Conservation (phyloP, 2,329 filamentous ascomycete species). For the Rutstroemia sp. region DNA sequence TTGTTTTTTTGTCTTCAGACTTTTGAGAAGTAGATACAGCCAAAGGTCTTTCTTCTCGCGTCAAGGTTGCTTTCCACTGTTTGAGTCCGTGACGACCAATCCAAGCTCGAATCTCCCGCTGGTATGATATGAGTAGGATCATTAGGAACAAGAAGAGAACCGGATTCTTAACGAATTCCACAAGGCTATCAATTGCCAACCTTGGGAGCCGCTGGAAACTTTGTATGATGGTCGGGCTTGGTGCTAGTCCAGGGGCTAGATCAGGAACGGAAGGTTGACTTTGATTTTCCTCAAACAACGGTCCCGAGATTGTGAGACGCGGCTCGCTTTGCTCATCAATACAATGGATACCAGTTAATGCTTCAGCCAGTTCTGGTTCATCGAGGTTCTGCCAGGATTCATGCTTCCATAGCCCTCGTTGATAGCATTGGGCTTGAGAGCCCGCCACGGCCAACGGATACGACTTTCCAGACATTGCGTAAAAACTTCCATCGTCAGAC, state of each 20-base stretch:
- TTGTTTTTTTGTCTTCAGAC: neutral
- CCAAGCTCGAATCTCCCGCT: conserved; percentile 24
- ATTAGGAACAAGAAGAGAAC: conserved; percentile 30
- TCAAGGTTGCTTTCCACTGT: neutral
- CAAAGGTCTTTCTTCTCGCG: conserved; percentile 18
- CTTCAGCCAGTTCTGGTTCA: conserved; percentile 46
- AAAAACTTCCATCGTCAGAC: conserved; percentile 84
- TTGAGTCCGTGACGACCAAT: conserved; percentile 24
- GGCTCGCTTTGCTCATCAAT: conserved; percentile 41
- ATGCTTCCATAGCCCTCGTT: conserved; percentile 43
- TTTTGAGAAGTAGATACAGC: conserved; percentile 7
- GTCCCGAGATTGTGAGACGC: conserved; percentile 38
- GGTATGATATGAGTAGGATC: conserved; percentile 19
- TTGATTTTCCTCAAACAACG: conserved; percentile 16
- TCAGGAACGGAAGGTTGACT: conserved; percentile 24
- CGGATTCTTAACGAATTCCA: conserved; percentile 51
- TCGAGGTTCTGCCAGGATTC: conserved; percentile 29
- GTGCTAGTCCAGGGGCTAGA: conserved; percentile 28
- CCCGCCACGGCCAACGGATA: conserved; percentile 81
- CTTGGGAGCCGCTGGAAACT: conserved; percentile 45
- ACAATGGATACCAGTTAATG: conserved; percentile 65
- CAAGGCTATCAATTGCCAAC: conserved; percentile 41
- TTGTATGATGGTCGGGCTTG: conserved; percentile 37
- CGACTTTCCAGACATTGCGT: conserved; percentile 77
- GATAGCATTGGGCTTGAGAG: conserved; percentile 44